Base-by-base conservation (phyloP, 805 yeast species). In the Pichia occidentalis region DNA sequence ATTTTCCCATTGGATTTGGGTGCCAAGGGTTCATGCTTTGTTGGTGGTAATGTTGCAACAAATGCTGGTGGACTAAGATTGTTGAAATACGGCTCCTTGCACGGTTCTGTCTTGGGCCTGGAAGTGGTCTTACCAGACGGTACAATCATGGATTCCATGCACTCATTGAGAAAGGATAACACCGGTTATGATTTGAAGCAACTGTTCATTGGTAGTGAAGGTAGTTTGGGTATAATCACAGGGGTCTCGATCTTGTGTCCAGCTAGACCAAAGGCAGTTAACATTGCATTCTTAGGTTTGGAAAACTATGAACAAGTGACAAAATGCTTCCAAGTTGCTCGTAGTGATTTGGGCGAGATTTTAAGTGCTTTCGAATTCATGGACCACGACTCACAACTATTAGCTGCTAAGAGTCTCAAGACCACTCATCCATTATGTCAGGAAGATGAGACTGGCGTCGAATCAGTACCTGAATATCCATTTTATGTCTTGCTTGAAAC, bases 81-180 rank as follows among this genome's bases (percentile, higher is more conserved):
- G 35, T 63, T 88, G 44, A 72, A 95, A 50, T 88, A 86, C 57
- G 97, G 97, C 3, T 85, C 95, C 5, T 71, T 88, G 47, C 97
- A 90, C 55, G 97, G 97, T 4, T 67, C 86, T 17, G 95, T 88
- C 0, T 65, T 88, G 33, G 97, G 97, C 1, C 66, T 88, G 40
- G 97, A 88, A 63, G 95, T 77, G 11, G 97, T 88, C n/a, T 65
- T 88, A 51, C 83, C 97, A 12, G 83, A 86, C 57, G 97, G 97
- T 33, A 79, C 84, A 13, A 68, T 90, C 31, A 68, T 82, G 45
- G 72, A 81, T 52, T 81, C 92, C 5, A 76, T 88, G 75, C 73
- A 86, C 55, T 73, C 95, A 12, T 75, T 90, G 59, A 73, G 97
- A 63, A 88, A 88, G 60, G 97, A 88, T 62, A 88, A 88, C 60